A percentile compares a stretch with the other conserved stretches of the same genome.
Evolutionary conservation across 768 basidiomycete species (phyloP).

Genomic region (Suillus lakei): DNA sequence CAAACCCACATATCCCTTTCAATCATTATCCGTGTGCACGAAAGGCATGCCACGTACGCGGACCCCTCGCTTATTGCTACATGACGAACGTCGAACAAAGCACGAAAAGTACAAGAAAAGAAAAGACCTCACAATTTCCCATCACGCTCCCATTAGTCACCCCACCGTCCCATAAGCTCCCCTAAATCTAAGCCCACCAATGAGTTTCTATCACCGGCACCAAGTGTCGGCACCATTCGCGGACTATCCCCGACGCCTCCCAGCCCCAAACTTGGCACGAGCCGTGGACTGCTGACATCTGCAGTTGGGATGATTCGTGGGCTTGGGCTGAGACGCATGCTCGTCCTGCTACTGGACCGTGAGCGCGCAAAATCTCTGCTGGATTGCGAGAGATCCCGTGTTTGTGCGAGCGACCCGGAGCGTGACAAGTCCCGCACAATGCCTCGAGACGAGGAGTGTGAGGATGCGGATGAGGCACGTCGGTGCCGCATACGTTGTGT

Average conservation of each 20-base stretch:
- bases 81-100: not conserved
- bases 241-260: not conserved
- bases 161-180: not conserved
- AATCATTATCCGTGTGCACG: not conserved
- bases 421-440: constrained; percentile 10
- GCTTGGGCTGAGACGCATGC: constrained; percentile 37
- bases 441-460: constrained; percentile 44
- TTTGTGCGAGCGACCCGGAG: constrained; percentile 37
- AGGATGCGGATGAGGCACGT: constrained; percentile 75
- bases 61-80: not conserved
- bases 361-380: constrained; percentile 41
- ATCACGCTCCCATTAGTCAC: not conserved
- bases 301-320: constrained; percentile 37
- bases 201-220: constrained; percentile 2
- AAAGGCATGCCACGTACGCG: not conserved
- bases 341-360: constrained; percentile 48
- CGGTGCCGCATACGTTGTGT: constrained; percentile 80
- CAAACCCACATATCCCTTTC: not conserved
- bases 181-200: constrained; percentile 1
- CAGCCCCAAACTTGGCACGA: not conserved
- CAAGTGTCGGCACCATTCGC: constrained; percentile 7
- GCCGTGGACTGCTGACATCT: constrained; percentile 27
- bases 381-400: constrained; percentile 2
- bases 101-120: not conserved
- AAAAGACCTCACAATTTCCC: not conserved